Conservation (phyloP, 495 filamentous ascomycete genomes). For the Aspergillus leporis region DNA sequence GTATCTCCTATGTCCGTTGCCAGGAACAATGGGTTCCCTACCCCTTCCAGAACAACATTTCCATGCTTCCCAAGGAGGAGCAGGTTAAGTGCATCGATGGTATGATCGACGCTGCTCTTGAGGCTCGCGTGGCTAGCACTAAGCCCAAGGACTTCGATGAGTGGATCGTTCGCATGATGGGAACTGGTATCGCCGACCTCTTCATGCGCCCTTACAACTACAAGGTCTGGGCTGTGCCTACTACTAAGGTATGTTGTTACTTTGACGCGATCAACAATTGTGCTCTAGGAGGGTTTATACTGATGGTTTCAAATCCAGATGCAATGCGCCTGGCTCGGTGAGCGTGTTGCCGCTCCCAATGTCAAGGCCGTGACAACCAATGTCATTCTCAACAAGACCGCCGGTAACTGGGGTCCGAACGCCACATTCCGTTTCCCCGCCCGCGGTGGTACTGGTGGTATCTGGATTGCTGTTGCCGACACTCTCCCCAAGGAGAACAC, state of each 20-base stretch:
- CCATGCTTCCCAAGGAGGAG: conserved; percentile 96
- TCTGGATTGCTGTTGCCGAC: conserved; percentile 97
- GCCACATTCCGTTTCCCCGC: conserved; percentile 98
- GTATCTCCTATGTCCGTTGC: conserved; percentile 98
- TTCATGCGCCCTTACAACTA: conserved; percentile 99
- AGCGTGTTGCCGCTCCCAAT: conserved; percentile 97
- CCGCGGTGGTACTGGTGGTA: conserved; percentile 91
- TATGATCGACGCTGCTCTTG: conserved; percentile 93
- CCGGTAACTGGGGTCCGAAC: conserved; percentile 98
- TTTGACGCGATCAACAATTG: not conserved
- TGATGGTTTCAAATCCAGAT: conserved; percentile 59
- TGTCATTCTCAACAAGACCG: conserved; percentile 92
- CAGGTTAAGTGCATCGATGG: conserved; percentile 94
- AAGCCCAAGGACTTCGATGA: conserved; percentile 98
- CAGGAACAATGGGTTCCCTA: conserved; percentile 96
- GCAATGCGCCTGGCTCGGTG: conserved; percentile 99
- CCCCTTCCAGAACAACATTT: conserved; percentile 99
- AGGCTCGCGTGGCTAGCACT: conserved; percentile 77
- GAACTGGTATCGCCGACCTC: conserved; percentile 83
- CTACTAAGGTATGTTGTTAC: conserved; percentile 77
- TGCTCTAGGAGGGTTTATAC: not conserved
- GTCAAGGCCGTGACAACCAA: conserved; percentile 94
- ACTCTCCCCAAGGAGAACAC: conserved; percentile 92
- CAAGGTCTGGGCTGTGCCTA: conserved; percentile 99
- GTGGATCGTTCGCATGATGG: conserved; percentile 95